Conservation (phyloP, 768 basidiomycete species). For the Cystoderma amianthinum region DNA sequence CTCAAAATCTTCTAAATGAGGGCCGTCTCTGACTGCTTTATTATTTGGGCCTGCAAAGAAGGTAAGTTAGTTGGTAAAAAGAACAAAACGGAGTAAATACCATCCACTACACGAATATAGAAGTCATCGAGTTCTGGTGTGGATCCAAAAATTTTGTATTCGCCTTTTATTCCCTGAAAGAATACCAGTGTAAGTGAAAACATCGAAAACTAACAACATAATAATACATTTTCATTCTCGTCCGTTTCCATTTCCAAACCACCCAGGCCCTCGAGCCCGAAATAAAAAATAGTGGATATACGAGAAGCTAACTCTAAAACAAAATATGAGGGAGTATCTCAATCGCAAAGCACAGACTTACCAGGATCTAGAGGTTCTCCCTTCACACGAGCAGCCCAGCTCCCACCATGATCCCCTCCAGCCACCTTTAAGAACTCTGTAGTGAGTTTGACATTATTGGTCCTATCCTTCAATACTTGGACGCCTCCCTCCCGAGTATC, state of each 20-base stretch:
- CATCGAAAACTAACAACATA: background rate
- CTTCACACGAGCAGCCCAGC: slow-evolving; percentile 82
- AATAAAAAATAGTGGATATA: slow-evolving; percentile 79
- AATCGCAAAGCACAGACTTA: slow-evolving; percentile 20
- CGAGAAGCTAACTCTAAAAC: slow-evolving; percentile 44
- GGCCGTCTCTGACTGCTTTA: slow-evolving; percentile 43
- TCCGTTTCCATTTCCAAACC: slow-evolving; percentile 74
- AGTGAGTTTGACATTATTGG: slow-evolving; percentile 81
- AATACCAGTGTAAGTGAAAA: slow-evolving; percentile 2
- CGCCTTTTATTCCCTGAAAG: slow-evolving; percentile 73
- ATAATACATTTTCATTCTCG: slow-evolving; percentile 59
- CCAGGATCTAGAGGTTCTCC: slow-evolving; percentile 70
- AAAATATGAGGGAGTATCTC: background rate
- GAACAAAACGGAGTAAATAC: slow-evolving; percentile 24
- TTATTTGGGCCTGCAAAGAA: slow-evolving; percentile 48
- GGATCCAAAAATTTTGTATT: slow-evolving; percentile 63
- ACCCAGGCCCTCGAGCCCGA: slow-evolving; percentile 85
- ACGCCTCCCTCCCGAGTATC: slow-evolving; percentile 83
- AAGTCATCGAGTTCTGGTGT: slow-evolving; percentile 82
- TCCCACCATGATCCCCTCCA: slow-evolving; percentile 77
- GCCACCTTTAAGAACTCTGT: slow-evolving; percentile 85
- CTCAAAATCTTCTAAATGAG: slow-evolving; percentile 49
- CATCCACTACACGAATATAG: slow-evolving; percentile 70
- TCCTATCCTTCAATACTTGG: slow-evolving; percentile 73
- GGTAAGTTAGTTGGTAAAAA: slow-evolving; percentile 5